Base-by-base conservation (phyloP, 306 rosid genomes). In the Prunus mongolica region DNA sequence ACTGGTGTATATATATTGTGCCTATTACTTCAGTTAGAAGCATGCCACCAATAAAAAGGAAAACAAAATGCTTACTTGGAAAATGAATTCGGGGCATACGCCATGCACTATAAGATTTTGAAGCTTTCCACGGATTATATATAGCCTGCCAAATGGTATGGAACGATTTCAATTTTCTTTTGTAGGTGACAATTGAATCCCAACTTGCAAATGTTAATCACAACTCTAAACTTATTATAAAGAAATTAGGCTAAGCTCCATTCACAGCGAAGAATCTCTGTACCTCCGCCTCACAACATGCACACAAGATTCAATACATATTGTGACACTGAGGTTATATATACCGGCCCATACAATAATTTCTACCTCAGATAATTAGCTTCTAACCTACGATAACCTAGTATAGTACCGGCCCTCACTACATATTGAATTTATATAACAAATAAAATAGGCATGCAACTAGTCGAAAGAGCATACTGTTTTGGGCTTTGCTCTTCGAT, bases 401-500 rank as follows among this genome's bases (percentile, higher is more conserved):
- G 50, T 46, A 46, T 46, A 46, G 50, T 10, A 46, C 3, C 14
- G 12, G 12, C 18, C 12, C 16, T 22, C 12, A 58, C 32, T 4
- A 24, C 34, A 24, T 12, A 60, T 24, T 41, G 30, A 73, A 76
- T 14, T 38, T 14, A 2, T 20, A 75, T n/a, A 0, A 28, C 4
- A 1, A 28, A 20, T 51, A 24, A 32, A 30, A 51, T 19, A 11
- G 18, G 32, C 5, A 8, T 32, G 4, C 70, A 28, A 32, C 55
- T 3, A 16, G 41, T 58, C 12, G 24, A 10, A 10, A 8, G 76
- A 67, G 65, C 93, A 82, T 83, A 91, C 97, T 87, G 96, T 87
- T 82, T 90, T 7, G 97, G 90, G 90, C 93, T 90, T 83, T 91
- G 94, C 78, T 93, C 96, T 46, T 85, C 80, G 30, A 83, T 67